Evolutionary conservation across 345 rosid species (phyloP).

Genomic region (Dovyalis caffra): DNA sequence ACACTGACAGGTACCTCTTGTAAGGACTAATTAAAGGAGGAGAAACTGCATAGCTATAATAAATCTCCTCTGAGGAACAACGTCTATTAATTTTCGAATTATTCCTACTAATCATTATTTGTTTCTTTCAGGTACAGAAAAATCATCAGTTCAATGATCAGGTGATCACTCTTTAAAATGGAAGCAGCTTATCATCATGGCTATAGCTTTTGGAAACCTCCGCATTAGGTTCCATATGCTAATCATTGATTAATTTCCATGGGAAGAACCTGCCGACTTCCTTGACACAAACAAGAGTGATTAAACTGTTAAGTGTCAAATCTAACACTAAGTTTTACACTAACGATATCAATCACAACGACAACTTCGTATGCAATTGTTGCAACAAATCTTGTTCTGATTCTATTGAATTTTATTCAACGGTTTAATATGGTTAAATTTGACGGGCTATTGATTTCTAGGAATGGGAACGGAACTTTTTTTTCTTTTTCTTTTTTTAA

Average conservation of each 20-base stretch:
- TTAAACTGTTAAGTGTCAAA: no score
- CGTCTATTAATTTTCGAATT: no score
- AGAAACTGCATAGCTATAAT: neutral
- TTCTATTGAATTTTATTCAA: neutral
- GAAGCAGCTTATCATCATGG: neutral
- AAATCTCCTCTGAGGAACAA: no score
- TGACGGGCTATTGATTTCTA: neutral
- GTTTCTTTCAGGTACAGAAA: neutral
- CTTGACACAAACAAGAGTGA: no score
- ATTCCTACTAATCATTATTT: slow-evolving; percentile 12
- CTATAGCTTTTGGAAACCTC: neutral
- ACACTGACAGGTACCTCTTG: slow-evolving; percentile 12
- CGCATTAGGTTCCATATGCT: neutral
- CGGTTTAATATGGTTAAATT: neutral
- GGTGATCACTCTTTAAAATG: neutral
- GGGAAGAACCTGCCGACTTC: no score
- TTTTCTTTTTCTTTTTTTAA: neutral
- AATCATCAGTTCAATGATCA: neutral
- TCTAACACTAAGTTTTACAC: no score
- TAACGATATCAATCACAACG: no score
- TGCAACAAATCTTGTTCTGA: neutral
- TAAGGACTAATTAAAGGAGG: neutral
- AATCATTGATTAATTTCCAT: no score
- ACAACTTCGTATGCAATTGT: neutral
- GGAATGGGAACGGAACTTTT: neutral